Base-by-base conservation (phyloP, 2,329 filamentous ascomycete species). In the Talaromyces sp. region DNA sequence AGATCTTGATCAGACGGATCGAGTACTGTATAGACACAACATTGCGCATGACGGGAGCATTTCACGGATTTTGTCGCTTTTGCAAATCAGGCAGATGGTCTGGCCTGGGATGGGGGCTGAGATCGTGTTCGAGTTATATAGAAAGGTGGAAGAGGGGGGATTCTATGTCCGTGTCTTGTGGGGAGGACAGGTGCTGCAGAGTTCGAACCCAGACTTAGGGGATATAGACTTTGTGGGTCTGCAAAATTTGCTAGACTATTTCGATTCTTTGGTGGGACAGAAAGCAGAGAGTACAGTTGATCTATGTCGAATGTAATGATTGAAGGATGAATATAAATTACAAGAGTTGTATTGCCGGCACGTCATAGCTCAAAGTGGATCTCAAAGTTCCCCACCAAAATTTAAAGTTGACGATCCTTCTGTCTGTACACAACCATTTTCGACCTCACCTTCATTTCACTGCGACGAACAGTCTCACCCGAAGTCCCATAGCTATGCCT, bases 31-130 rank as follows among this genome's bases (percentile, higher is more conserved):
- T 73, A 78, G 87, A 50, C 91, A 95, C 72, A 93, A 94, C 68
- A 83, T 95, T 43, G 91, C 90, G 2, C 91, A 96, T 71, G 92
- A 95, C 70, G 92, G 91, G 2, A 89, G 86, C 3, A 72, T 93
- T 7, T 87, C 88, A 11, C 79, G 87, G 2, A 71, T 94, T 7
- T 79, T 95, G 24, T 86, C 86, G 2, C 83, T 93, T 16, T 73
- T 95, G 72, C 91, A 94, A 77, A 72, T 90, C 1, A 88, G 92
- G 24, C 75, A 82, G 61, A 94, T 94, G 90, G 87, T 92, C 1
- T 94, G 91, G 91, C 91, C 91, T 0, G 91, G 91, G 0, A 93
- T 94, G 90, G 91, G 91, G 0, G 82, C 86, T 10, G 91, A 94
- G 77, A 82, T 94, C 0, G 85, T 93, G 0, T 92, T 93, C 73